Evolutionary conservation across 1,284 basidiomycete species (phyloP).

Genomic region (Cystobasidium pallidum): DNA sequence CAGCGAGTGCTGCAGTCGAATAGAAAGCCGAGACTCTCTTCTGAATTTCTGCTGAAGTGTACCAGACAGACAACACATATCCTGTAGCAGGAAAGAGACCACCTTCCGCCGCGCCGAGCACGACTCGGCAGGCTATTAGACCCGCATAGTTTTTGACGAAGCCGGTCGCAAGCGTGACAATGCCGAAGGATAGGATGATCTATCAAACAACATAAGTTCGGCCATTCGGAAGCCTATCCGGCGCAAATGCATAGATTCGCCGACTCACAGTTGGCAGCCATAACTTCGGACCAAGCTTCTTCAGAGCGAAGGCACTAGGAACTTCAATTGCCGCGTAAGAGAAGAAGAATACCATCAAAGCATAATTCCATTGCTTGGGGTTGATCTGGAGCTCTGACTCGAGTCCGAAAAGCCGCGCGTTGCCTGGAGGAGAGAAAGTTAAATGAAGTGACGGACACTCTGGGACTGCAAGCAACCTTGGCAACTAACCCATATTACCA

Average conservation of each 20-base stretch:
- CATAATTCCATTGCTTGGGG: not conserved
- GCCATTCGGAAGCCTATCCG: not conserved
- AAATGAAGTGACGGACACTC: not conserved
- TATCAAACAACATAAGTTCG: not conserved
- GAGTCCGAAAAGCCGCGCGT: slow-evolving; percentile 13
- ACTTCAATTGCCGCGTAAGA: not conserved
- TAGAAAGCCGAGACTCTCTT: slow-evolving; percentile 13
- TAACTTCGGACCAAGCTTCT: not conserved
- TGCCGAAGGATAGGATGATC: slow-evolving; percentile 11
- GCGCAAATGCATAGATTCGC: not conserved
- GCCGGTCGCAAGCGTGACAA: not conserved
- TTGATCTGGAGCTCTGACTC: slow-evolving; percentile 19
- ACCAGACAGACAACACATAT: slow-evolving; percentile 19
- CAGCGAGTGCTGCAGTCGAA: not conserved
- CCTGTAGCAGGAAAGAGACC: slow-evolving; percentile 22
- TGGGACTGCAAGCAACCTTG: not conserved
- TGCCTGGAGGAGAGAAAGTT: not conserved
- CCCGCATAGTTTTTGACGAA: slow-evolving; percentile 15
- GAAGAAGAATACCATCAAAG: slow-evolving; percentile 2
- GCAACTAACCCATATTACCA: not conserved
- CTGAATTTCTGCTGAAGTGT: slow-evolving; percentile 10
- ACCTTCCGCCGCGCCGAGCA: slow-evolving; percentile 11
- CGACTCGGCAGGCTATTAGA: not conserved
- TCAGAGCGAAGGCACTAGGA: slow-evolving; percentile 1
- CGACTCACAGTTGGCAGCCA: not conserved